Percentiles rank a stretch among this genome's conserved stretches.
Conservation (phyloP, 257 asterid species). For the Linderniella brevidens region DNA sequence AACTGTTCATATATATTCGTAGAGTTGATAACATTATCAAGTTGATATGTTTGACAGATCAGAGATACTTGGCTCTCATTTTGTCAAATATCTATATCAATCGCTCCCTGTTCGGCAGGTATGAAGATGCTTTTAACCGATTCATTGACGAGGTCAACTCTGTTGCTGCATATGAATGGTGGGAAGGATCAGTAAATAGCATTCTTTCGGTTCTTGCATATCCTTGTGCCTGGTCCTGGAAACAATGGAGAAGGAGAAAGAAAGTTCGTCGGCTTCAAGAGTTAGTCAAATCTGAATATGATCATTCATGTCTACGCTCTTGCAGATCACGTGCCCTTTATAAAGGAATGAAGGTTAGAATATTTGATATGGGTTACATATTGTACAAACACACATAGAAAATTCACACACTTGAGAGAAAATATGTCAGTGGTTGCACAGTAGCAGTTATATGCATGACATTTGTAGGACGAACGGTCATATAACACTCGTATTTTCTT, state of each 20-base stretch:
- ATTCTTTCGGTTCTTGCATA: slow-evolving; percentile 69
- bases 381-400: too few species aligned
- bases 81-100: background rate
- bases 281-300: slow-evolving; percentile 92
- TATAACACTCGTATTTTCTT: too few species aligned
- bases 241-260: slow-evolving; percentile 89
- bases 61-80: background rate
- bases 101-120: slow-evolving; percentile 36
- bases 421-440: too few species aligned
- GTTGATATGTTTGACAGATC: too few species aligned
- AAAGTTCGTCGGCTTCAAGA: slow-evolving; percentile 82
- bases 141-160: slow-evolving; percentile 89
- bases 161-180: slow-evolving; percentile 93
- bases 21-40: too few species aligned
- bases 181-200: slow-evolving; percentile 93
- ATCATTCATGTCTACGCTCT: slow-evolving; percentile 96
- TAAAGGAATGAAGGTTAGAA: slow-evolving; percentile 87
- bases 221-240: slow-evolving; percentile 99
- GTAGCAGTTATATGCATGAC: too few species aligned
- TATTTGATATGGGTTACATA: slow-evolving; percentile 6
- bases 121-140: slow-evolving; percentile 74
- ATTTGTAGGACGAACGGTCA: too few species aligned
- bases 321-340: slow-evolving; percentile 98
- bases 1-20: too few species aligned
- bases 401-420: too few species aligned